Evolutionary conservation across 1,284 basidiomycete species (phyloP).

Genomic region (Porodaedalea pini): DNA sequence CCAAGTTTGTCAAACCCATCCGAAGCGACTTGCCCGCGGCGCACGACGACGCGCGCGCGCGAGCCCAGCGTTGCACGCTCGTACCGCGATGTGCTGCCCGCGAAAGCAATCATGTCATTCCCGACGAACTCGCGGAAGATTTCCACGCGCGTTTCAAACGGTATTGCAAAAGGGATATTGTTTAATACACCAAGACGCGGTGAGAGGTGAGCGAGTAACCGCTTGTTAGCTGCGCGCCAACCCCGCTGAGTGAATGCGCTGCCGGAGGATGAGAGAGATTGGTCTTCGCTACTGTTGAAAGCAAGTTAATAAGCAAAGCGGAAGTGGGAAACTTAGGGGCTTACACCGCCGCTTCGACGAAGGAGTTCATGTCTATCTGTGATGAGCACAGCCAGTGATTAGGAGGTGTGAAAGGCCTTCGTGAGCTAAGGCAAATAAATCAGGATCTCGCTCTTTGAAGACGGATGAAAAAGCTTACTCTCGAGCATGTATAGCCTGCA

Average conservation of each 20-base stretch:
- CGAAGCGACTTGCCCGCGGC: slow-evolving; percentile 74
- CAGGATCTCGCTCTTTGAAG: too few relatives aligned
- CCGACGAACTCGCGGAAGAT: slow-evolving; percentile 85
- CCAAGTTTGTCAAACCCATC: slow-evolving; percentile 84
- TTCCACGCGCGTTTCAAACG: slow-evolving; percentile 85
- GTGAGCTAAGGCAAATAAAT: slow-evolving; percentile 52
- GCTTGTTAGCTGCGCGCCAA: slow-evolving; percentile 44
- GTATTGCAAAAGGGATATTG: slow-evolving; percentile 95
- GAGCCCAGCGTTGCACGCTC: slow-evolving; percentile 17
- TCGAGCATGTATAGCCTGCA: slow-evolving; percentile 79
- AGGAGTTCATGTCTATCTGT: slow-evolving; percentile 76
- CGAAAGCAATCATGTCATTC: slow-evolving; percentile 45
- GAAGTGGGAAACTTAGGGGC: slow-evolving; percentile 26
- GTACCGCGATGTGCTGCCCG: slow-evolving; percentile 14
- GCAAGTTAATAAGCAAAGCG: not conserved
- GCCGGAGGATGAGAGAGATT: slow-evolving; percentile 37
- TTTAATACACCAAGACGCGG: slow-evolving; percentile 90
- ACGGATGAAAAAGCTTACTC: slow-evolving; percentile 57
- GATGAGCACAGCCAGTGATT: slow-evolving; percentile 88
- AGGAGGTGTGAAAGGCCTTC: slow-evolving; percentile 73
- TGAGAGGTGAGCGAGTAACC: slow-evolving; percentile 70
- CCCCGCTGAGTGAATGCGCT: slow-evolving; percentile 34
- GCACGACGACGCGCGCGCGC: slow-evolving; percentile 58
- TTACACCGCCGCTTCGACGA: slow-evolving; percentile 87
- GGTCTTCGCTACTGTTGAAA: slow-evolving; percentile 52